Conservation (phyloP, 129 eudicot species). For the Daucus carota region DNA sequence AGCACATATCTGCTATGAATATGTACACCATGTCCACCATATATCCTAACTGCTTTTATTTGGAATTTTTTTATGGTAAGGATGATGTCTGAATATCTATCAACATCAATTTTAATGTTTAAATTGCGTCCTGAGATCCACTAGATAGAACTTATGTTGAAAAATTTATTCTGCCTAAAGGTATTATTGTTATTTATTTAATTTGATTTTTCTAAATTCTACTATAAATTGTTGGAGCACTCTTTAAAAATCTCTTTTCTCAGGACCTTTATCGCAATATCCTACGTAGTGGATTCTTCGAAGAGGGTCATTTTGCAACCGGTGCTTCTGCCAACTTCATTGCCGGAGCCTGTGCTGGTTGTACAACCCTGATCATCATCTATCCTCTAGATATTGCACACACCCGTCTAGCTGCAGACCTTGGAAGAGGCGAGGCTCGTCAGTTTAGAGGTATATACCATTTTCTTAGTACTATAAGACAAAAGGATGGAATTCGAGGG, state of each 20-base stretch:
- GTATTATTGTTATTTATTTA: background rate
- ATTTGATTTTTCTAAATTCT: background rate
- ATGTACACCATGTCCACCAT: background rate
- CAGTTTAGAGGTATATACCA: constrained; percentile 82
- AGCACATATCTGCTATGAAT: background rate
- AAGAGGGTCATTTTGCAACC: constrained; percentile 39
- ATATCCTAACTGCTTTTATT: background rate
- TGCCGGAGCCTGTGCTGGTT: constrained; percentile 95
- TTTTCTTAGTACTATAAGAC: constrained; percentile 56
- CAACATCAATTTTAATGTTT: background rate
- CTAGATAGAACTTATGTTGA: background rate
- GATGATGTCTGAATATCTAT: background rate
- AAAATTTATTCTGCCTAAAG: background rate
- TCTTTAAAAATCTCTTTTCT: background rate
- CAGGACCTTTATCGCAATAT: constrained; percentile 84
- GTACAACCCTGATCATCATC: constrained; percentile 77
- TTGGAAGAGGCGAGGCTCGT: constrained; percentile 61
- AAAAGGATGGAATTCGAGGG: constrained; percentile 71
- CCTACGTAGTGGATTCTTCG: constrained; percentile 37
- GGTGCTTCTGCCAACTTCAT: constrained; percentile 81
- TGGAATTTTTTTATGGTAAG: background rate
- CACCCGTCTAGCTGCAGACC: constrained; percentile 92
- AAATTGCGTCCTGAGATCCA: background rate
- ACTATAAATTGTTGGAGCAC: background rate
- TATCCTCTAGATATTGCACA: constrained; percentile 96